Base-by-base conservation (phyloP, 2,329 filamentous ascomycete genomes). In the Magnaporthiopsis incrustans region DNA sequence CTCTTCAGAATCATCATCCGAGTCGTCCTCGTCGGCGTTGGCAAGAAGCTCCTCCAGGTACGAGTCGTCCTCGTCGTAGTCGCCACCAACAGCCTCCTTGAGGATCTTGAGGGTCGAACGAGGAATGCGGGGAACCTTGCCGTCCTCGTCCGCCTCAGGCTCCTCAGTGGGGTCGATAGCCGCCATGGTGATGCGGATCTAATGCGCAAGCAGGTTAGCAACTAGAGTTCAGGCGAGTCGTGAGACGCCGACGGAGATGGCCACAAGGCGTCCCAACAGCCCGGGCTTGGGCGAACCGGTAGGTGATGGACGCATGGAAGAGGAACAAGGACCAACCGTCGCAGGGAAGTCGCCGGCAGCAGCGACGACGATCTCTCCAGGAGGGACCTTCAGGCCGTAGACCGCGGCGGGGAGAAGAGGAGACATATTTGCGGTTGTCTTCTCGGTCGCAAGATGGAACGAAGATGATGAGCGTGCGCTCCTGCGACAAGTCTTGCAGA, bases 161-260 rank as follows among this genome's bases (percentile, higher is more conserved):
- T 86, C 82, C 71, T 90, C 90, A 72, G 86, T 92, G 65, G 95
- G 95, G 76, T 99, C 94, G 76, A 99, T 89, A 69, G 95, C 95
- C 72, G 96, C 95, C 95, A 99, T 99, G 73, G 93, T 98, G 74
- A 99, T 92, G 76, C 92, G 92, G 81, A 97, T 96, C 93, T 97
- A 72, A 11, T 12, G 3, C 3, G 18, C 2, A 14, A 18, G 56
- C 6, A 18, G 25, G 64, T 64, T 32, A 53, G 44, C 22, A 11
- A 22, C n/a, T 53, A 53, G 10, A 25, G 10, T 11, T 4, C 11
- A 11, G 4, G n/a, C 44, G 2, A n/a, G 18, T 53, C 44, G 44
- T 11, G 6, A 22, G 15, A n/a, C 59, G 58, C 33, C 38, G 25
- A 5, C 50, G 15, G 14, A 18, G 15, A 44, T 18, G 11, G 38